phyloP scores from a whole-genome alignment of 805 yeast genomes.

The Zygosaccharomyces pseudorouxii region DNA sequence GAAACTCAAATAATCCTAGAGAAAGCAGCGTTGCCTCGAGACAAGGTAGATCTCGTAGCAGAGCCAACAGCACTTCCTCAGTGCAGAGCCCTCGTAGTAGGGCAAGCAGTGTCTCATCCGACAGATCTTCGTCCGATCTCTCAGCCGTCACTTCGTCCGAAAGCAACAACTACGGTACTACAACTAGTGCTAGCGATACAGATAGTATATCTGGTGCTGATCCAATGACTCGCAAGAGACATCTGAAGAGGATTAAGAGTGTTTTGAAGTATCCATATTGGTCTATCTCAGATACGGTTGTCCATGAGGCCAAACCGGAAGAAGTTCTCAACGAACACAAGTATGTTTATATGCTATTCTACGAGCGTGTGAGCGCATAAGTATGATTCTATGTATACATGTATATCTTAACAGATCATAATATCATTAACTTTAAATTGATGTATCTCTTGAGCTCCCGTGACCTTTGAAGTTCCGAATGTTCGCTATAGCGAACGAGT shows the following conservation, averaged over 20 bases:
- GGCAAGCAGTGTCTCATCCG: constrained; percentile 18
- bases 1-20: background rate
- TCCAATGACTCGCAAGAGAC: constrained; percentile 28
- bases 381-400: background rate
- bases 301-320: constrained; percentile 53
- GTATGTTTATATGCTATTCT: constrained; percentile 83
- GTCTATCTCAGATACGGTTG: constrained; percentile 76
- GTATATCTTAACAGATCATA: background rate
- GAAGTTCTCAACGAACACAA: constrained; percentile 64
- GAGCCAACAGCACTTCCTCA: constrained; percentile 7
- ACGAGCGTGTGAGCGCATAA: constrained; percentile 46
- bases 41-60: constrained; percentile 6
- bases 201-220: constrained; percentile 14
- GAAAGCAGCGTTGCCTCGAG: background rate
- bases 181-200: constrained; percentile 21
- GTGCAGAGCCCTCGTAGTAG: constrained; percentile 7
- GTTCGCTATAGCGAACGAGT: background rate
- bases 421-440: background rate
- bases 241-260: constrained; percentile 51
- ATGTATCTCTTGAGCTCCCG: background rate
- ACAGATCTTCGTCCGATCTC: constrained; percentile 12
- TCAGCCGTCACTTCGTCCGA: constrained; percentile 10
- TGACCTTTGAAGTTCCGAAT: background rate
- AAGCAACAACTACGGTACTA: constrained; percentile 11
- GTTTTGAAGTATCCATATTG: constrained; percentile 63